Percentiles rank a stretch among this genome's conserved stretches.
These are phyloP conservation scores for Cucurbitaria berberidis DNA, from an alignment of 2,329 filamentous ascomycete genomes.

Conservation along the genomic window DNA sequence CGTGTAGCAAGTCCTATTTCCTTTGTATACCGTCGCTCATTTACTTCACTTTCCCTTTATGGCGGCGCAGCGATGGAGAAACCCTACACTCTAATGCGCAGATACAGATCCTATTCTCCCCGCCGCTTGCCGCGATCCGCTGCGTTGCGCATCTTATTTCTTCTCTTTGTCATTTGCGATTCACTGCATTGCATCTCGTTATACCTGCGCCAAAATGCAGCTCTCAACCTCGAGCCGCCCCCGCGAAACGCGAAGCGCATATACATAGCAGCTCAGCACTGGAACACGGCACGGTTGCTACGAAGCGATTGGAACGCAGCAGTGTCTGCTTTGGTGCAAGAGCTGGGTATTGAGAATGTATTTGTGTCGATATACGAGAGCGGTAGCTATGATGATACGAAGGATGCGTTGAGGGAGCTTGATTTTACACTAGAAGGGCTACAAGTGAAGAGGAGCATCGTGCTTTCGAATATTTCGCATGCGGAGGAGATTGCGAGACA, in stretches of 20 bases:
- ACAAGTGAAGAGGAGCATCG: constrained; percentile 62
- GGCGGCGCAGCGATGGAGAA: background rate
- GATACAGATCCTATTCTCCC: constrained; percentile 23
- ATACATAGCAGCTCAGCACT: constrained; percentile 73
- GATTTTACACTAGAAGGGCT: constrained; percentile 60
- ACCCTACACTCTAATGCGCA: constrained; percentile 14
- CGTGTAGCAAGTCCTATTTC: background rate
- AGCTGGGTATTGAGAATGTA: constrained; percentile 68
- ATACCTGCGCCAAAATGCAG: constrained; percentile 22
- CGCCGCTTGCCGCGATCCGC: constrained; percentile 27
- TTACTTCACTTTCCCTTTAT: background rate
- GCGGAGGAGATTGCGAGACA: constrained; percentile 43
- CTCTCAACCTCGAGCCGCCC: constrained; percentile 12
- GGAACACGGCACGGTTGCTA: constrained; percentile 68
- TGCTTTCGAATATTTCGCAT: constrained; percentile 62
- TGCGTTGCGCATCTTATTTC: constrained; percentile 23
- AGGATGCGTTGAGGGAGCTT: constrained; percentile 64
- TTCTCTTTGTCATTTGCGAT: constrained; percentile 29
- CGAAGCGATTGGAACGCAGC: constrained; percentile 67
- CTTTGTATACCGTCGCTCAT: background rate
- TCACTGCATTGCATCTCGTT: constrained; percentile 27
- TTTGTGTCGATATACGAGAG: constrained; percentile 73
- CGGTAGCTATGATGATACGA: constrained; percentile 72
- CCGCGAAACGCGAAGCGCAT: constrained; percentile 50
- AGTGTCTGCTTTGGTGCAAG: constrained; percentile 62